phyloP scores from a whole-genome alignment of 257 asterid genomes.

The Gentiana dahurica region DNA sequence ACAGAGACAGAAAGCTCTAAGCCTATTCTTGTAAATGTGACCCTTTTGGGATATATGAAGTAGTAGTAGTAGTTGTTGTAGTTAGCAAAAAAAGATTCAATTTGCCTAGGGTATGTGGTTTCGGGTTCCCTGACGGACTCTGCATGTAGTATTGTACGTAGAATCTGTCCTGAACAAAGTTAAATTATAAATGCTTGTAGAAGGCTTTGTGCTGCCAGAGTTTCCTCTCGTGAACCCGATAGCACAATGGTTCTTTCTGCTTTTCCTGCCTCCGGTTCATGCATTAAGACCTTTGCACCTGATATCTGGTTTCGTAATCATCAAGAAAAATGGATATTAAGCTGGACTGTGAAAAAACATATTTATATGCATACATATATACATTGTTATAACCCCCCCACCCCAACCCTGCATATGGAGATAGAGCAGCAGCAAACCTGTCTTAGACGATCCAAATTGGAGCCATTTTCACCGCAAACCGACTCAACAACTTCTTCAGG shows the following conservation, averaged over 20 bases:
- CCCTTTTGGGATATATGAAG: too few relatives aligned
- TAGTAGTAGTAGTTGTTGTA: too few relatives aligned
- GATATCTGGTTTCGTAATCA: conserved; percentile 40
- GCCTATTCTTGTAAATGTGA: too few relatives aligned
- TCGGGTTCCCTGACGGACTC: too few relatives aligned
- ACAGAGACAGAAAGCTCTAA: too few relatives aligned
- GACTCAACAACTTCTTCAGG: conserved; percentile 41
- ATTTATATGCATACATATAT: background rate
- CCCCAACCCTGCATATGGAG: too few relatives aligned
- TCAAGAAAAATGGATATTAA: background rate
- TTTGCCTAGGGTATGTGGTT: too few relatives aligned
- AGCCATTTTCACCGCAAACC: conserved; percentile 48
- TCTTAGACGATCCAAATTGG: conserved; percentile 52
- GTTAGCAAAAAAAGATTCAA: too few relatives aligned
- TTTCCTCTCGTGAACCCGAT: conserved; percentile 65
- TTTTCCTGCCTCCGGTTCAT: conserved; percentile 45
- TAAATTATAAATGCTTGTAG: conserved; percentile 62
- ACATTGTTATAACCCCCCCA: background rate
- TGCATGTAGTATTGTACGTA: too few relatives aligned
- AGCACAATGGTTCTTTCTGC: conserved; percentile 37
- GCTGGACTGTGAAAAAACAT: background rate
- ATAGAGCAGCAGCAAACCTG: conserved; percentile 29
- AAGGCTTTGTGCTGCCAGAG: conserved; percentile 77
- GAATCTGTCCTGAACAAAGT: conserved; percentile 19
- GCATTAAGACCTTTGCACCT: conserved; percentile 55